phyloP scores from a whole-genome alignment of 1,284 basidiomycete genomes.

The Trametes pubescens region DNA sequence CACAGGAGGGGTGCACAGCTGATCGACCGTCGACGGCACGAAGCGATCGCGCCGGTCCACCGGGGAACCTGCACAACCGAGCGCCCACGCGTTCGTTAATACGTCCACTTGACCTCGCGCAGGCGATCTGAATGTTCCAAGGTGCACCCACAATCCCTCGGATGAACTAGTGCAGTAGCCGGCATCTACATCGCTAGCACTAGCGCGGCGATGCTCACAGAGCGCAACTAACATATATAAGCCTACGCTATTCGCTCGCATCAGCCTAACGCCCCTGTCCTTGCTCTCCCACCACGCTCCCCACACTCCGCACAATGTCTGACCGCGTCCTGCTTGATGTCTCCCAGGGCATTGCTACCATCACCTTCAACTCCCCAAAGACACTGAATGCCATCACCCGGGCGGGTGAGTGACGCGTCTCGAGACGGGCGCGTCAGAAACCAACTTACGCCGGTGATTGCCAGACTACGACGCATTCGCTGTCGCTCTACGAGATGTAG shows the following conservation, averaged over 20 bases:
- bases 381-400: constrained; percentile 67
- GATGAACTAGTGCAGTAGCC: not conserved
- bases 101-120: constrained; percentile 6
- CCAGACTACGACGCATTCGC: constrained; percentile 72
- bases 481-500: constrained; percentile 62
- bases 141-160: constrained; percentile 5
- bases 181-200: not conserved
- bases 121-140: not conserved
- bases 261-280: not conserved
- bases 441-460: not conserved
- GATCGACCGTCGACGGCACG: not conserved
- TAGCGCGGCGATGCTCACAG: constrained; percentile 7
- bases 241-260: not conserved
- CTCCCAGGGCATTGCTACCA: constrained; percentile 68
- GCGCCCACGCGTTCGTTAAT: not conserved
- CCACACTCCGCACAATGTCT: constrained; percentile 10
- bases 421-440: not conserved
- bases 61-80: not conserved
- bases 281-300: not conserved
- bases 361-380: constrained; percentile 68
- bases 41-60: constrained; percentile 4
- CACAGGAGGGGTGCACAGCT: not conserved
- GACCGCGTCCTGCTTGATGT: constrained; percentile 53
- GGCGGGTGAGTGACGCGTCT: constrained; percentile 50
- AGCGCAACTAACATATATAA: not conserved